phyloP scores from a whole-genome alignment of 1,139 yeast genomes.

The Zygosaccharomyces sapae region DNA sequence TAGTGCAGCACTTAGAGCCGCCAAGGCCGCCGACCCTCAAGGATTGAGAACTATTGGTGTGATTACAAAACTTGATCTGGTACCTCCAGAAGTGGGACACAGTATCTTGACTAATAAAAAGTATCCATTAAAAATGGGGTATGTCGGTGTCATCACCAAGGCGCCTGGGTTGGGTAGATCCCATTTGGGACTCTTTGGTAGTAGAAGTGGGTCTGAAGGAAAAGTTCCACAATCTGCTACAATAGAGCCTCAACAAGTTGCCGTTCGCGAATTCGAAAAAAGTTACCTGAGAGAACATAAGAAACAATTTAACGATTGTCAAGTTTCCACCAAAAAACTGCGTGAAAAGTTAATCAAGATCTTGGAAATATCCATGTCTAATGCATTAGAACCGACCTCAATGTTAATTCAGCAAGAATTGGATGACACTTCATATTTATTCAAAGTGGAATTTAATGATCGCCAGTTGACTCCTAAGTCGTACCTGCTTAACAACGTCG shows the following conservation, averaged over 20 bases:
- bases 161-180: slow-evolving; percentile 44
- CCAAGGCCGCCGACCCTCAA: slow-evolving; percentile 83
- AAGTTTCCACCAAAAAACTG: slow-evolving; percentile 71
- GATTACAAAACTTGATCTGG: slow-evolving; percentile 86
- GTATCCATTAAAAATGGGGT: slow-evolving; percentile 92
- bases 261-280: slow-evolving; percentile 66
- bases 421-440: slow-evolving; percentile 88
- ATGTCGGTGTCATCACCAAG: slow-evolving; percentile 91
- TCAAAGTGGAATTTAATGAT: slow-evolving; percentile 95
- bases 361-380: slow-evolving; percentile 87
- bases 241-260: slow-evolving; percentile 26
- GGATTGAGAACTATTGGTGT: slow-evolving; percentile 97
- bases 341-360: slow-evolving; percentile 80
- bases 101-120: slow-evolving; percentile 66
- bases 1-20: slow-evolving; percentile 88
- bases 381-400: slow-evolving; percentile 82
- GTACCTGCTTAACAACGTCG: slow-evolving; percentile 87
- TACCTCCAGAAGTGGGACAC: slow-evolving; percentile 69
- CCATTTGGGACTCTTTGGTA: slow-evolving; percentile 20
- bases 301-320: slow-evolving; percentile 57
- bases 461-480: slow-evolving; percentile 90
- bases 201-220: slow-evolving; percentile 28
- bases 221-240: slow-evolving; percentile 8
- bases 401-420: slow-evolving; percentile 81
- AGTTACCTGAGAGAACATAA: slow-evolving; percentile 57